These are phyloP conservation scores for Xylaria telfairii DNA, from an alignment of 495 filamentous ascomycete genomes.

Conservation along the genomic window DNA sequence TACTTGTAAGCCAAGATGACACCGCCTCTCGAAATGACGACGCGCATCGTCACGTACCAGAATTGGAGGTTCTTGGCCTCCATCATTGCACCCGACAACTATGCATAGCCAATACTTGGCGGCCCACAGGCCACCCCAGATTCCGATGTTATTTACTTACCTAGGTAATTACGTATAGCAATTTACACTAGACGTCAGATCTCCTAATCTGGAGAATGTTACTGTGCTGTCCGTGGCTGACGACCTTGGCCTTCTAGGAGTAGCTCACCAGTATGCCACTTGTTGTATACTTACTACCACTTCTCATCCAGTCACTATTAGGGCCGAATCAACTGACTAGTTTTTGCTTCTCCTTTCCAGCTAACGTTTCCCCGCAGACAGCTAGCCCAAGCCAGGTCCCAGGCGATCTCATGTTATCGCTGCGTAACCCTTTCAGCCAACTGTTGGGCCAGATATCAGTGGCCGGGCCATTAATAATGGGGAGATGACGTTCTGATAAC, in stretches of 20 bases:
- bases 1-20: background rate
- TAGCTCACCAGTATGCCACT: background rate
- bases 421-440: background rate
- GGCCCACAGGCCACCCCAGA: background rate
- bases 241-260: background rate
- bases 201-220: background rate
- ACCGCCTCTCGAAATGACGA: conserved; percentile 9
- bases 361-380: background rate
- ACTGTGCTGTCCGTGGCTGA: background rate
- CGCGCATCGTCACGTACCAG: conserved; percentile 3
- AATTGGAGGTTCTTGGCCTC: conserved; percentile 5
- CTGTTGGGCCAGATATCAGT: background rate
- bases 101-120: conserved; percentile 9
- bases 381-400: too few relatives aligned
- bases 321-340: background rate
- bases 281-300: background rate
- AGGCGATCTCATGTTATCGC: background rate
- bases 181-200: background rate
- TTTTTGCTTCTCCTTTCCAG: background rate
- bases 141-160: background rate
- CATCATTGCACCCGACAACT: conserved; percentile 7
- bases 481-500: background rate
- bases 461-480: background rate
- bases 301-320: background rate
- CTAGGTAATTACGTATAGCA: background rate